Evolutionary conservation across 352 stramenopile species (phyloP), one percentile per base, ranked within the genome.

Genomic region (Labyrinthula sp.): DNA sequence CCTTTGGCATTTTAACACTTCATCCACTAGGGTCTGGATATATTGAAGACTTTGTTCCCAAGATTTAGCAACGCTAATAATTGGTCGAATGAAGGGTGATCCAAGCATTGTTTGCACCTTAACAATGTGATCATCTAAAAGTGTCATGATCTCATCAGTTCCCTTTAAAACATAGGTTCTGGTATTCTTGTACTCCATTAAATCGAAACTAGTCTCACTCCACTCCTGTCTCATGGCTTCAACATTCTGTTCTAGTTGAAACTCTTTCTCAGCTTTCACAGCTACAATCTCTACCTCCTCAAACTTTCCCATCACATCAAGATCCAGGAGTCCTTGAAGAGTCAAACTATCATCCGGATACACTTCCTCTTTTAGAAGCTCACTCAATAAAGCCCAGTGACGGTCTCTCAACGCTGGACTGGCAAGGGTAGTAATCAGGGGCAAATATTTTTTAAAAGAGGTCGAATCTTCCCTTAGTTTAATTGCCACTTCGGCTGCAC

Each of bases 41-140:
- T 67, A 68, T 46, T 68, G 63, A 14, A 73, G 57, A 14, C 60
- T 56, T 27, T 82, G 75, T 52, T 92, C 78, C 78, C 79, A 92
- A 33, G 62, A 63, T 31, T 60, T 61, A 25, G 82, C 82, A 8
- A 75, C 67, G 27, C 81, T 78, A 38, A 91, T 81, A 41, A 93
- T 88, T 28, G 72, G 75, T 40, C 88, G 79, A 38, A 92, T 88
- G 57, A 87, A 92, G 10, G 77, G 79, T 3, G 78, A 91, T 1
- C 79, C 79, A 31, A 79, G 73, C 78, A 93, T 90, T 1, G 78
- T 91, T 57, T 93, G 79, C 0, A 77, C 89, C 49, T 92, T 90
- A 8, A 93, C 77, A 1, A 92, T 60, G 39, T 93, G 81, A 33
- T 92, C 81, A 50, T 92, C 78, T 3, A 92, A 59, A 9, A 92